phyloP scores from a whole-genome alignment of 108 stramenopile genomes.

The Discostella pseudostelligera region DNA sequence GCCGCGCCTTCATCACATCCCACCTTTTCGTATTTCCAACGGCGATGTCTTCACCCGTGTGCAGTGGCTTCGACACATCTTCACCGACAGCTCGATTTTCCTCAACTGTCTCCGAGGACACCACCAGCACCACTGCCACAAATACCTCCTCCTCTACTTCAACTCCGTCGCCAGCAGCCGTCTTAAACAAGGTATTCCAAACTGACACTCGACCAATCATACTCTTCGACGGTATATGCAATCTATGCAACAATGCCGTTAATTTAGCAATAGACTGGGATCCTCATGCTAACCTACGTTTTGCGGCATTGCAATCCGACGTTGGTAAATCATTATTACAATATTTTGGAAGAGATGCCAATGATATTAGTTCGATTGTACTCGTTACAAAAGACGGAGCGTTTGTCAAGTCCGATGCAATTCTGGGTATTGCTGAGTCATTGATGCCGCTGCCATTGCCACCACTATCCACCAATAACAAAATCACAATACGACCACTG shows the following conservation, averaged over 20 bases:
- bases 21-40: too few species aligned
- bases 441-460: slow-evolving; percentile 56
- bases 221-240: slow-evolving; percentile 77
- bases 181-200: slow-evolving; percentile 50
- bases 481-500: slow-evolving; percentile 20
- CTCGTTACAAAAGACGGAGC: slow-evolving; percentile 60
- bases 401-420: slow-evolving; percentile 68
- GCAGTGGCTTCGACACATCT: neutral
- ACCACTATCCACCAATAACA: slow-evolving; percentile 6
- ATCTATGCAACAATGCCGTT: slow-evolving; percentile 72
- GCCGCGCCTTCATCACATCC: slow-evolving; percentile 1
- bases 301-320: slow-evolving; percentile 71
- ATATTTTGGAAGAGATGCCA: slow-evolving; percentile 54
- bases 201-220: slow-evolving; percentile 64
- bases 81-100: neutral
- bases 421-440: slow-evolving; percentile 63
- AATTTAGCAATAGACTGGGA: slow-evolving; percentile 74
- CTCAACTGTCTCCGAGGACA: neutral
- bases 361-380: slow-evolving; percentile 80
- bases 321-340: slow-evolving; percentile 63
- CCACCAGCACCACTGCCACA: too few species aligned
- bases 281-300: slow-evolving; percentile 60
- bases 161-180: slow-evolving; percentile 19
- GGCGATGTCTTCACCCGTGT: neutral
- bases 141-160: too few species aligned